Conservation (phyloP, 768 basidiomycete genomes). For the Boletus barrowsii region DNA sequence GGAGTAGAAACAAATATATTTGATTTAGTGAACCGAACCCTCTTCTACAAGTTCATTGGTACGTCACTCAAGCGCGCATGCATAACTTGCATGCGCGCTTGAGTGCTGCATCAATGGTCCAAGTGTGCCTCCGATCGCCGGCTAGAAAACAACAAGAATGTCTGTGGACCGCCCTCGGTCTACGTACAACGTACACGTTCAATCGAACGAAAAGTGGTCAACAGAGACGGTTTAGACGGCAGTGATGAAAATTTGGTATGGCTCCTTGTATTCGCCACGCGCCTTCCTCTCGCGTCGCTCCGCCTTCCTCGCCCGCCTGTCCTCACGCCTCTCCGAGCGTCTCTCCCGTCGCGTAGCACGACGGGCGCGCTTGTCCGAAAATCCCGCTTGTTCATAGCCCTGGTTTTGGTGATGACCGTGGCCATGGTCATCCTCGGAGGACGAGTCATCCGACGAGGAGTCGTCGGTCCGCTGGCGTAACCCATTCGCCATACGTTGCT, state of each 20-base stretch:
- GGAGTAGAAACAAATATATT: too few species aligned
- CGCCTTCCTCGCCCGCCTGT: background rate
- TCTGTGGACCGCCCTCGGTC: too few species aligned
- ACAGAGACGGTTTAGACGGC: background rate
- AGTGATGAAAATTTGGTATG: constrained; percentile 24
- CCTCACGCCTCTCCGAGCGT: constrained; percentile 12
- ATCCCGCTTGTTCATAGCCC: too few species aligned
- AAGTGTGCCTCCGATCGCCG: too few species aligned
- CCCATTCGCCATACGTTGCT: constrained; percentile 16
- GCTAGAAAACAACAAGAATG: too few species aligned
- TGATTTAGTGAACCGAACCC: too few species aligned
- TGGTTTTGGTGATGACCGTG: background rate
- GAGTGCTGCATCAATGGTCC: too few species aligned
- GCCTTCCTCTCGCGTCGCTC: constrained; percentile 19
- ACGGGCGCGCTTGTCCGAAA: background rate
- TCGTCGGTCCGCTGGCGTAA: constrained; percentile 11
- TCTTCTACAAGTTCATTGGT: too few species aligned
- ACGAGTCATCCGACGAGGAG: background rate
- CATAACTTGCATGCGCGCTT: too few species aligned
- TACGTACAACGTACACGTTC: too few species aligned
- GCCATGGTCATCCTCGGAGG: background rate
- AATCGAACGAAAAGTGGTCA: too few species aligned
- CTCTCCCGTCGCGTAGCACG: constrained; percentile 10
- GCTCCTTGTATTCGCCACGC: constrained; percentile 11
- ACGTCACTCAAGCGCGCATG: too few species aligned